Percentiles rank a stretch among this genome's conserved stretches.
phyloP scores from a whole-genome alignment of 73 alveolate species.

The Paramecium sonneborni region DNA sequence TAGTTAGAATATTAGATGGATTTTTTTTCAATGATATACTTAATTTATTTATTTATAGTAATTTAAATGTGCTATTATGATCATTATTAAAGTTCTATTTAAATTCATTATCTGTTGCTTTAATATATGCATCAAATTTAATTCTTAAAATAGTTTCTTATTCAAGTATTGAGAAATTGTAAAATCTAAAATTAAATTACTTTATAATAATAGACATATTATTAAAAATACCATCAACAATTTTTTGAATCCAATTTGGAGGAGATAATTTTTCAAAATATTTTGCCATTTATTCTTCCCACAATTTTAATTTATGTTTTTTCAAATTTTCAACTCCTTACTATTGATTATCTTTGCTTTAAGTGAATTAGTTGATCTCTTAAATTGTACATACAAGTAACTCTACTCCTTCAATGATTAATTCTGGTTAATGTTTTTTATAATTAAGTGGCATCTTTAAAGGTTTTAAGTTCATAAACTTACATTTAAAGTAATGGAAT shows the following conservation, averaged over 20 bases:
- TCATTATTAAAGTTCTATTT: background rate
- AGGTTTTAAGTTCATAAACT: background rate
- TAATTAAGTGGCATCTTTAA: constrained; percentile 51
- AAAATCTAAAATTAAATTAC: background rate
- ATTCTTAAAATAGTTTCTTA: background rate
- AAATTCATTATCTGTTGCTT: constrained; percentile 35
- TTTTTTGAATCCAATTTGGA: constrained; percentile 44
- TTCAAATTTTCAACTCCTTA: constrained; percentile 52
- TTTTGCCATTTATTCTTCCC: constrained; percentile 53
- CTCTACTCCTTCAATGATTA: constrained; percentile 36
- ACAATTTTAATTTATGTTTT: constrained; percentile 26
- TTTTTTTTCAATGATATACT: background rate
- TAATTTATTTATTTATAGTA: background rate
- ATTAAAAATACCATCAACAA: constrained; percentile 33
- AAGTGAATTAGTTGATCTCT: background rate
- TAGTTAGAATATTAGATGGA: background rate
- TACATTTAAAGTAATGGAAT: constrained; percentile 26
- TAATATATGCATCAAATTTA: constrained; percentile 9
- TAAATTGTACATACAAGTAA: constrained; percentile 1
- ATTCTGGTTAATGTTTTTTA: constrained; percentile 23
- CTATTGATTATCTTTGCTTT: background rate
- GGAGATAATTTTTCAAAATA: constrained; percentile 38
- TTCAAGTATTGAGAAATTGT: background rate
- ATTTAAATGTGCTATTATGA: background rate
- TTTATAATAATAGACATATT: constrained; percentile 31